Conservation (phyloP, 2,329 filamentous ascomycete species). For the Purpureocillium lavendulum region DNA sequence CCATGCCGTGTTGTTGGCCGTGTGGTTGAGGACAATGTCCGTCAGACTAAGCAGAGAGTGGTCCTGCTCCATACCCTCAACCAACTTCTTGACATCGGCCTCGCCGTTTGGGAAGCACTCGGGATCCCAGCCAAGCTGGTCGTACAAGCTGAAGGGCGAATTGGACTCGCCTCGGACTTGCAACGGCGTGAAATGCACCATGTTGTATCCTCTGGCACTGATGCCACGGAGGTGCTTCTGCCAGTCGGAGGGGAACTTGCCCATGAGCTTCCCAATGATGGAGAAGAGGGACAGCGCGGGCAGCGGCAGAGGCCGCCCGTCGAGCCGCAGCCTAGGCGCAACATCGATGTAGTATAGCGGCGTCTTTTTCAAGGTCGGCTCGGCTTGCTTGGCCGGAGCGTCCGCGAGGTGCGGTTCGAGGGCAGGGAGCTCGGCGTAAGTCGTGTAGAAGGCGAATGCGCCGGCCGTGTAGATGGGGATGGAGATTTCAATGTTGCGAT, state of each 20-base stretch:
- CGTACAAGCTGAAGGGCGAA: conserved; percentile 93
- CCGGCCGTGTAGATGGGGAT: conserved; percentile 76
- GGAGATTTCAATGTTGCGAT: conserved; percentile 81
- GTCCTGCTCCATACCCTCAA: conserved; percentile 73
- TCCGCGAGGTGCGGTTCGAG: conserved; percentile 27
- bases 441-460: conserved; percentile 90
- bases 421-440: conserved; percentile 78
- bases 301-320: conserved; percentile 67
- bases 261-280: conserved; percentile 96
- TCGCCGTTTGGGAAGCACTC: conserved; percentile 78
- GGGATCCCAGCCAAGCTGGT: conserved; percentile 83
- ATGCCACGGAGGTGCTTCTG: conserved; percentile 83
- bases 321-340: conserved; percentile 68
- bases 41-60: conserved; percentile 82
- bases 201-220: conserved; percentile 89
- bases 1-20: conserved; percentile 92
- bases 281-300: conserved; percentile 89
- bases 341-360: conserved; percentile 89
- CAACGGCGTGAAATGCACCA: conserved; percentile 96
- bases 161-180: conserved; percentile 85
- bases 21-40: conserved; percentile 97
- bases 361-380: conserved; percentile 51
- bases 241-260: conserved; percentile 83
- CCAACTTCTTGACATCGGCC: conserved; percentile 67
- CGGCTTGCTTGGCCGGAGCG: conserved; percentile 23